These are phyloP conservation scores for Pittosporum tobira DNA, from an alignment of 129 eudicot genomes.

Conservation along the genomic window DNA sequence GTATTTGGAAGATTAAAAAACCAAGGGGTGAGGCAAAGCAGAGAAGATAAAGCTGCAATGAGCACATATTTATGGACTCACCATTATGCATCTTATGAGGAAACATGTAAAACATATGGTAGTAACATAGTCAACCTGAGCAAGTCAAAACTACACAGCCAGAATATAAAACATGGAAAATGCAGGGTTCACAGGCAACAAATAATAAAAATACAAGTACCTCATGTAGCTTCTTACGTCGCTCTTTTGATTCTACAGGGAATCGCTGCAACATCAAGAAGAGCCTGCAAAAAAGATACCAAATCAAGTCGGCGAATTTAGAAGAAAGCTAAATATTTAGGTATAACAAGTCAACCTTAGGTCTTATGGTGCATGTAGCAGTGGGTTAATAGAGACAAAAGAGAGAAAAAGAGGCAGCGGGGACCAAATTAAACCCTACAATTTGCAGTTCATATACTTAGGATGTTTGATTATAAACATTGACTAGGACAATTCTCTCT, in stretches of 20 bases:
- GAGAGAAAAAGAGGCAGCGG: too few species aligned
- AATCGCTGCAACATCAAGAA: constrained; percentile 82
- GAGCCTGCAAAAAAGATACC: constrained; percentile 56
- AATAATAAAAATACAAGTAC: constrained; percentile 14
- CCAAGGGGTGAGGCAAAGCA: neutral
- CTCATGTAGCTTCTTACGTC: constrained; percentile 88
- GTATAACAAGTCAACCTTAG: neutral
- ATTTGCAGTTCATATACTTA: neutral
- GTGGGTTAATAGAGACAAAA: too few species aligned
- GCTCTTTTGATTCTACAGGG: constrained; percentile 87
- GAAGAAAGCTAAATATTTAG: neutral
- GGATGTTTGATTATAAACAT: too few species aligned
- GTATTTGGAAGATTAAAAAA: neutral
- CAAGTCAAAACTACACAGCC: too few species aligned
- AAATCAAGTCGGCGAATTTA: neutral
- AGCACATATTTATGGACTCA: constrained; percentile 46
- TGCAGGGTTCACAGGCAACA: too few species aligned
- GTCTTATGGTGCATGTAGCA: neutral
- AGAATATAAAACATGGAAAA: too few species aligned
- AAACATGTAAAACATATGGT: constrained; percentile 81
- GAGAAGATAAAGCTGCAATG: neutral
- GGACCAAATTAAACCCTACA: neutral
- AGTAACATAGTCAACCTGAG: constrained; percentile 89
- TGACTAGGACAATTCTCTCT: neutral
- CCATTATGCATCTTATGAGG: constrained; percentile 84